Conservation (phyloP, 257 asterid species). For the Przewalskia tangutica region DNA sequence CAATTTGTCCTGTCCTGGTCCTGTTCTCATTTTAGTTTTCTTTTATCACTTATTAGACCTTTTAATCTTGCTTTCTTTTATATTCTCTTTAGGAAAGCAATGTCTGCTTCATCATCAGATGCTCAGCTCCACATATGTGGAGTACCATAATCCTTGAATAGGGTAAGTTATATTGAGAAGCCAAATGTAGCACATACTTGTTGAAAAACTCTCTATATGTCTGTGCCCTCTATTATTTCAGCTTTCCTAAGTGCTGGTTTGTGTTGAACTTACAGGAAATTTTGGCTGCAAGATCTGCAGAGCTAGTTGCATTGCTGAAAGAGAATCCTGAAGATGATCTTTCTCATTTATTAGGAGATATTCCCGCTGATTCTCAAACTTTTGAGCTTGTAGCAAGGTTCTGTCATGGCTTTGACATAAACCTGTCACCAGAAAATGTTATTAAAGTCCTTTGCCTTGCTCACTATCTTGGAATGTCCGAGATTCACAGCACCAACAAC, state of each 20-base stretch:
- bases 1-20: not conserved
- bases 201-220: not conserved
- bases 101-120: conserved; percentile 29
- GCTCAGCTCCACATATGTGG: conserved; percentile 45
- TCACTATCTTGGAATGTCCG: conserved; percentile 69
- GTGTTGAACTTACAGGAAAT: conserved; percentile 31
- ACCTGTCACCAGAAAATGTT: conserved; percentile 43
- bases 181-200: not conserved
- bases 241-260: not conserved
- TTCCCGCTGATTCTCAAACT: conserved; percentile 49
- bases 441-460: conserved; percentile 51
- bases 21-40: not conserved
- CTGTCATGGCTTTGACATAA: conserved; percentile 60
- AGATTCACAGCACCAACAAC: conserved; percentile 43
- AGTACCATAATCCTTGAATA: conserved; percentile 30
- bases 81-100: conserved; percentile 33
- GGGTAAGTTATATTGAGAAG: conserved; percentile 15
- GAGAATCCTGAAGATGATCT: conserved; percentile 38
- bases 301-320: conserved; percentile 28
- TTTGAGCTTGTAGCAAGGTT: conserved; percentile 66
- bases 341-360: conserved; percentile 33
- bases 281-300: conserved; percentile 51
- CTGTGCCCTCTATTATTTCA: too few relatives aligned
- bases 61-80: not conserved
- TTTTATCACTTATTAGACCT: not conserved